Base-by-base conservation (phyloP, 78 protist genomes). In the Thecamonas trahens region DNA sequence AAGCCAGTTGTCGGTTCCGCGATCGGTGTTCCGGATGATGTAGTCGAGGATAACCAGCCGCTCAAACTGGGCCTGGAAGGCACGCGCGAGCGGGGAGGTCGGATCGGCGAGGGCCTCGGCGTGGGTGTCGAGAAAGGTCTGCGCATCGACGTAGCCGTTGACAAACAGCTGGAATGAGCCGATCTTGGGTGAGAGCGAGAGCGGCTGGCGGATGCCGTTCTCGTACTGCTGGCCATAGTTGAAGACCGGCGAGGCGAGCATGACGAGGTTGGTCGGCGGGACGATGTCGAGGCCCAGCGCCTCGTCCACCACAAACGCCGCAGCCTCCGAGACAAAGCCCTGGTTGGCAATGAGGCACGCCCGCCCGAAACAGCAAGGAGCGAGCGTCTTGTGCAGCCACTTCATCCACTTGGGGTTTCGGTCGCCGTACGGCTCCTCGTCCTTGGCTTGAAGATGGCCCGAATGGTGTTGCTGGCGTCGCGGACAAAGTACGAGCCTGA, bases 401-500 rank as follows among this genome's bases (percentile, higher is more conserved):
- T 80, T 80, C 42, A 47, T 35, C 80, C 78, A 73, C 44, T 80
- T 80, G 31, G 85, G 85, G 49, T 80, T 80, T 3, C 57, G 39
- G n/a, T 1, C 9, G n/a, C 73, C 80, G 50, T 75, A 75, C 0
- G 84, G 85, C 60, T 71, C 85, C 69, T 80, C 85, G 70, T 54
- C 32, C 32, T 58, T 54, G n/a, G 85, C 53, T 80, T 80, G 70
- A 80, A 80, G 32, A 80, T 65, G 18, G 65, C 79, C 28, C 52
- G 18, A 1, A 40, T 55, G 2, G 57, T 2, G 20, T 20, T 3
- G 20, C 4, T 1, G 40, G 24, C 24, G 40, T 58, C 39, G 38
- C 4, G 24, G 9, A 39, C 68, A 17, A 66, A 76, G 70, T 76
- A 76, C 7, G 47, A 26, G 34, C 81, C 81, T 13, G 62, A 45